Conservation (phyloP, 148 eudicot genomes). For the Arbutus unedo region DNA sequence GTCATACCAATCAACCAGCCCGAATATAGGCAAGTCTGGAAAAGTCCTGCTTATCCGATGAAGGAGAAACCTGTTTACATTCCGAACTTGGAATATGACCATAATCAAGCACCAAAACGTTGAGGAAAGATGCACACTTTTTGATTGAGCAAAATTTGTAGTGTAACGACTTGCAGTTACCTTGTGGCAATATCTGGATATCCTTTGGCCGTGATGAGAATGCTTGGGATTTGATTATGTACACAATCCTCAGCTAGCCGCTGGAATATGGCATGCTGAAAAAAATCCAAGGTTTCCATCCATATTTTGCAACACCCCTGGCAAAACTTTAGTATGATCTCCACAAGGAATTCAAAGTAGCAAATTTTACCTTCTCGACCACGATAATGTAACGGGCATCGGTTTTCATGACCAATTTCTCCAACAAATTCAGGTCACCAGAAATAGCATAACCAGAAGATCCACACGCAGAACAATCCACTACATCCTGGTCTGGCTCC, state of each 20-base stretch:
- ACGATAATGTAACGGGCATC: constrained; percentile 92
- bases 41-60: constrained; percentile 73
- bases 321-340: not conserved
- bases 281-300: not conserved
- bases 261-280: constrained; percentile 97
- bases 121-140: not conserved
- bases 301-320: not conserved
- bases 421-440: constrained; percentile 74
- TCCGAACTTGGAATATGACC: constrained; percentile 8
- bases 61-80: constrained; percentile 72
- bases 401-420: constrained; percentile 60
- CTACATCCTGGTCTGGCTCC: constrained; percentile 77
- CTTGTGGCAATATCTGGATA: constrained; percentile 97
- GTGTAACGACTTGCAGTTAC: constrained; percentile 26
- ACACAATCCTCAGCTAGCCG: constrained; percentile 85
- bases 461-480: constrained; percentile 81
- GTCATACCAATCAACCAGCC: constrained; percentile 89
- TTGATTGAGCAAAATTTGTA: not conserved
- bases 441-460: constrained; percentile 90
- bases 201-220: constrained; percentile 95
- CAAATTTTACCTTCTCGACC: constrained; percentile 72
- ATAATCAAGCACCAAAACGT: not conserved
- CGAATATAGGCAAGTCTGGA: constrained; percentile 72
- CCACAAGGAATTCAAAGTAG: not conserved
- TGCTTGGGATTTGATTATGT: constrained; percentile 88